A percentile compares a stretch with the other conserved stretches of the same genome.
Evolutionary conservation across 345 rosid genomes (phyloP).

Genomic region (Syzygium jambos): DNA sequence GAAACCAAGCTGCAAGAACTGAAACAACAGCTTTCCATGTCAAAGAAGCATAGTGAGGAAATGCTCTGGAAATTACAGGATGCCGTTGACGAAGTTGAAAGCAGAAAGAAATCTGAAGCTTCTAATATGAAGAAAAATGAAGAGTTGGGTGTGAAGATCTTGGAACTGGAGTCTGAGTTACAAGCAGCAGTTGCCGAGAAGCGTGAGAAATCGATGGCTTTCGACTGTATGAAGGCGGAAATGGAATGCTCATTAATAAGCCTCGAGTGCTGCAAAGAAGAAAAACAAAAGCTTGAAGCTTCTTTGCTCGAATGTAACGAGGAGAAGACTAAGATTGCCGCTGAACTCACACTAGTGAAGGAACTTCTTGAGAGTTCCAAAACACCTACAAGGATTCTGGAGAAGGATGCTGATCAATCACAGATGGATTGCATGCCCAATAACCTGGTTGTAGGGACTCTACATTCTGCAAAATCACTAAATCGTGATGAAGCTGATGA

Average conservation of each 20-base stretch:
- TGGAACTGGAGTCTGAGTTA: conserved; percentile 67
- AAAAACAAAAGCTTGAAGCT: conserved; percentile 72
- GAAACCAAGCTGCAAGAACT: conserved; percentile 81
- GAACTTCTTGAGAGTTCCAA: conserved; percentile 30
- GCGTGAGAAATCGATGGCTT: conserved; percentile 67
- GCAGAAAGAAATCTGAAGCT: conserved; percentile 68
- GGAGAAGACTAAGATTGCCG: conserved; percentile 47
- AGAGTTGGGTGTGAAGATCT: conserved; percentile 61
- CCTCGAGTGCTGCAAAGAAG: conserved; percentile 97
- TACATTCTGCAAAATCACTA: background rate
- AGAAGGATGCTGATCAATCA: conserved; percentile 18
- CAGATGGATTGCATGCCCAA: conserved; percentile 10
- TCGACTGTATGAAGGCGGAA: conserved; percentile 87
- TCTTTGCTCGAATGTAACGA: conserved; percentile 47
- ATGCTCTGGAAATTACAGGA: conserved; percentile 91
- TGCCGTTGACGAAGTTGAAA: conserved; percentile 75
- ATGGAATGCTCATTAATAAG: conserved; percentile 87
- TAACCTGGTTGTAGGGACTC: conserved; percentile 14
- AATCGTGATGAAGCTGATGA: conserved; percentile 18
- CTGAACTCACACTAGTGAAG: conserved; percentile 46
- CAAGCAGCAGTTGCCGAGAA: conserved; percentile 51
- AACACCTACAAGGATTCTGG: conserved; percentile 9
- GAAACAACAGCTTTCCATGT: conserved; percentile 73
- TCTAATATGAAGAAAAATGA: conserved; percentile 69
- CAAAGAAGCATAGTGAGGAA: conserved; percentile 88